These are phyloP conservation scores for Metroxylon sagu DNA, from an alignment of 176 grass and related monocot species.

Conservation along the genomic window DNA sequence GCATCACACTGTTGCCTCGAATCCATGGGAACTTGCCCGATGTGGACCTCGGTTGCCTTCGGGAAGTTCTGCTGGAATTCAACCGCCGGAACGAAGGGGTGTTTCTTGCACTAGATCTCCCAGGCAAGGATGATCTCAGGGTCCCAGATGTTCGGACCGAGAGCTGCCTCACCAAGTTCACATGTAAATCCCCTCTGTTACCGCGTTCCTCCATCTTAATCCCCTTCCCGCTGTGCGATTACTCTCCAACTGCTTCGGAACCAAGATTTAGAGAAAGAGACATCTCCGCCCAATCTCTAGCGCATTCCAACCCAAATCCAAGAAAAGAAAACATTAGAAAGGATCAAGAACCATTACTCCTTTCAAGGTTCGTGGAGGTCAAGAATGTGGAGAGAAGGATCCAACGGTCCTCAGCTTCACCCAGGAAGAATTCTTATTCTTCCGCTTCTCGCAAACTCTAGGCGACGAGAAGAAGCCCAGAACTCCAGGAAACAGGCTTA, in stretches of 20 bases:
- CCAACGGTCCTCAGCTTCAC: neutral
- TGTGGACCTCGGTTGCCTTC: constrained; percentile 17
- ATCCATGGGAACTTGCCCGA: constrained; percentile 12
- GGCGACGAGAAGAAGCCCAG: too few species aligned
- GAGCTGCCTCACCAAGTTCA: constrained; percentile 19
- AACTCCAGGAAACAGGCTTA: too few species aligned
- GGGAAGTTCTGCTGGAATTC: constrained; percentile 11
- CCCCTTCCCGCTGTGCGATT: neutral
- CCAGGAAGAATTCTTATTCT: neutral
- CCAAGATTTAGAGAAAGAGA: neutral
- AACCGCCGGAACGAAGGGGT: constrained; percentile 3
- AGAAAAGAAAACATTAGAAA: neutral
- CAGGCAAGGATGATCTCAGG: constrained; percentile 17
- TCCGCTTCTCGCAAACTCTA: neutral
- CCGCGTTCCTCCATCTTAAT: constrained; percentile 27
- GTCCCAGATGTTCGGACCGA: constrained; percentile 8
- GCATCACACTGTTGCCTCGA: constrained; percentile 23
- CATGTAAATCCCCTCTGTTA: constrained; percentile 21
- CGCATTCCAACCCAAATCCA: constrained; percentile 1
- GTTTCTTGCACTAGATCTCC: constrained; percentile 23
- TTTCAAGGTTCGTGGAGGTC: neutral
- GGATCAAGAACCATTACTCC: neutral
- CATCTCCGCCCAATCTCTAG: neutral
- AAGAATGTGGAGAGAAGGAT: neutral
- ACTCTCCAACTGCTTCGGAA: neutral